Percentiles rank a stretch among this genome's conserved stretches.
Evolutionary conservation across 129 eudicot genomes (phyloP).

Genomic region (Centella asiatica): DNA sequence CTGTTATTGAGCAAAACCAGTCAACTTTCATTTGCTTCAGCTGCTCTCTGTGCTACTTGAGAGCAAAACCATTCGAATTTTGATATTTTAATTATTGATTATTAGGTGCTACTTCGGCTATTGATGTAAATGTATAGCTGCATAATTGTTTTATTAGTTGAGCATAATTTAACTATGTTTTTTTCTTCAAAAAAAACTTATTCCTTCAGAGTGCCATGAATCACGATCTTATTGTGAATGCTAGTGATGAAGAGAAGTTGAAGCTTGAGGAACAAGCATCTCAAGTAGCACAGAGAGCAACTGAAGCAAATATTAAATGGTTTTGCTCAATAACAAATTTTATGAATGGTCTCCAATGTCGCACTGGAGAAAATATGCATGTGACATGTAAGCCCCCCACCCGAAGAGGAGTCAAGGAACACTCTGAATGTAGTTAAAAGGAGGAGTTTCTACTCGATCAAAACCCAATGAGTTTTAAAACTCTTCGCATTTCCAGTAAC

Average conservation of each 20-base stretch:
- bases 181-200: neutral
- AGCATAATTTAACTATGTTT: neutral
- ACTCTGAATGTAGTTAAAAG: no score
- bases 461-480: neutral
- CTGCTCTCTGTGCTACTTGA: no score
- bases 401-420: no score
- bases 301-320: no score
- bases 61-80: no score
- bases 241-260: conserved; percentile 70
- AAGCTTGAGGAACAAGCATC: conserved; percentile 77
- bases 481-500: neutral
- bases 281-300: conserved; percentile 89
- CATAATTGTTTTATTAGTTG: neutral
- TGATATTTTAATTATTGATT: neutral
- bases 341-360: no score
- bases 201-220: conserved; percentile 82
- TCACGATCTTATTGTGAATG: conserved; percentile 86
- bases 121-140: neutral
- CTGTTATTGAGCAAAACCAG: neutral
- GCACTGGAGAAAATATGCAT: no score
- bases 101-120: neutral
- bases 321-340: no score
- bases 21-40: neutral
- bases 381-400: no score
- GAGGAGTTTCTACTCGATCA: neutral